Percentiles rank a stretch among this genome's conserved stretches.
phyloP scores from a whole-genome alignment of 2,329 filamentous ascomycete species.

The Aspergillus viridinutans region DNA sequence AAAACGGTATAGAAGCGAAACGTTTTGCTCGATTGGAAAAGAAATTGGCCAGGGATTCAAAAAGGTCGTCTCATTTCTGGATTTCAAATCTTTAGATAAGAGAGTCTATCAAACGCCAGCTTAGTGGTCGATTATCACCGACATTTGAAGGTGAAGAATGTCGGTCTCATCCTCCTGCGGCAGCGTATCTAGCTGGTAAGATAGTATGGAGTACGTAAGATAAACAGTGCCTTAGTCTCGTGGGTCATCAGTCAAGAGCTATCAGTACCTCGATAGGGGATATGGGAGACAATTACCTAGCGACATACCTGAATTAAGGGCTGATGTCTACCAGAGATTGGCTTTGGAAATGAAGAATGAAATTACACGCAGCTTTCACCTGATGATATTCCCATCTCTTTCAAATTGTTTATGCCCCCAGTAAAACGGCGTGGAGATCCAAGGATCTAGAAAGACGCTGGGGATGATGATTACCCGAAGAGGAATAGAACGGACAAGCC shows the following conservation, averaged over 20 bases:
- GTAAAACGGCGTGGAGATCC: background rate
- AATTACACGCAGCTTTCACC: background rate
- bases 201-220: background rate
- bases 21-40: background rate
- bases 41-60: background rate
- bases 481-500: background rate
- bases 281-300: no score
- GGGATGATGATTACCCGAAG: background rate
- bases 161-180: background rate
- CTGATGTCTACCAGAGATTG: background rate
- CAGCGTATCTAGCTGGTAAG: background rate
- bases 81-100: background rate
- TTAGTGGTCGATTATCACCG: background rate
- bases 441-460: background rate
- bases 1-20: background rate
- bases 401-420: background rate
- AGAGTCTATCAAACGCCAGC: background rate
- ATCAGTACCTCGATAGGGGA: background rate
- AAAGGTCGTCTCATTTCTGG: background rate
- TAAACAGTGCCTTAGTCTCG: background rate
- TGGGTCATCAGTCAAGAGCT: no score
- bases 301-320: background rate
- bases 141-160: background rate
- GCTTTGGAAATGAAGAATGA: background rate
- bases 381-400: background rate